Evolutionary conservation across 345 rosid genomes (phyloP), one percentile per base, ranked within the genome.

Genomic region (Pelargonium nanum): DNA sequence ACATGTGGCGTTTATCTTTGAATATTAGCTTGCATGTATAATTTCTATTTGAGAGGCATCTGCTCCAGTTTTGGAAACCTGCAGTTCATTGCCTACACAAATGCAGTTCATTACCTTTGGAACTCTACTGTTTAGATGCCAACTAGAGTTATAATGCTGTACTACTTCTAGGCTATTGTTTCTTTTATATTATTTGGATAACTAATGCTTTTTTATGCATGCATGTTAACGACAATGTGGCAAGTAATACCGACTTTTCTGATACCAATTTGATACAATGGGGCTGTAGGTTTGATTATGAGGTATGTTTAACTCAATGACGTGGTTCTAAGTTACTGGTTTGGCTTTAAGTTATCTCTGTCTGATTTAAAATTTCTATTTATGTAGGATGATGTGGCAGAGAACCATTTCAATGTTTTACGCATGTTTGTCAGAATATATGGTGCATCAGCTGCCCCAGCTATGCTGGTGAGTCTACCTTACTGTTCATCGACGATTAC

Each of bases 361-460:
- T 24, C 51, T 71, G 23, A 55, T 56, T 67, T 24, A 55, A 44
- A 70, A 59, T 59, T 50, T 26, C n/a, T n/a, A n/a, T 40, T 58
- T 56, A 15, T 74, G 64, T 69, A 88, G 98, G 95, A 89, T 23
- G 96, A 92, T 71, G 95, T 85, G 16, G 26, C 85, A 26, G 89
- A 88, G 65, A 92, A 92, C 70, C 80, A 56, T 75, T 89, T 89
- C 80, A 92, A 89, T 56, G 70, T 85, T 53, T 68, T 88, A 66
- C 84, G 96, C 30, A 83, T 92, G 96, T 85, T 92, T 72, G 81
- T 89, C 56, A 72, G 80, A 58, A 77, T 89, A 59, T 89, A 83
- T 60, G 96, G 98, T 52, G 70, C 95, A 15, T 66, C 85, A 1
- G 66, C 56, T 22, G 98, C 96, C 21, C 85, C 93, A 53, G 65